phyloP scores from a whole-genome alignment of 73 alveolate genomes.

The Effrenium voratum region DNA sequence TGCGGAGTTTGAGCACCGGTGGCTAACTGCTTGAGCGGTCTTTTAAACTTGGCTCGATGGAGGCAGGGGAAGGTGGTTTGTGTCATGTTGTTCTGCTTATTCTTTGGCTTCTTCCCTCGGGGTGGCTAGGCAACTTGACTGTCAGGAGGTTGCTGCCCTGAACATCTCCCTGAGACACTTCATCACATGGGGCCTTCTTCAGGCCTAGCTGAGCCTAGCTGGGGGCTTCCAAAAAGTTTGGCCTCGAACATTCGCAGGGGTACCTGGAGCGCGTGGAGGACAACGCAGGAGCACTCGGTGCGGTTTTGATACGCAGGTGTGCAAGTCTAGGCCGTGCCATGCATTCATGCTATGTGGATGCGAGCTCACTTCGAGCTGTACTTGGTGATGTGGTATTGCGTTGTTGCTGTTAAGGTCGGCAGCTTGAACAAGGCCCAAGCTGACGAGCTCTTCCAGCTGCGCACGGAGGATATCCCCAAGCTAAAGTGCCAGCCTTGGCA shows the following conservation, averaged over 20 bases:
- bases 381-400: too few relatives aligned
- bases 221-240: background rate
- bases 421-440: slow-evolving; percentile 84
- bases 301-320: too few relatives aligned
- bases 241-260: background rate
- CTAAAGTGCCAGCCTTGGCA: slow-evolving; percentile 2
- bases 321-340: too few relatives aligned
- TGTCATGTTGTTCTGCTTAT: background rate
- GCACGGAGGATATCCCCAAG: slow-evolving; percentile 44
- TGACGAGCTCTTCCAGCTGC: slow-evolving; percentile 78
- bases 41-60: too few relatives aligned
- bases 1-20: too few relatives aligned
- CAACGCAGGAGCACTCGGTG: too few relatives aligned
- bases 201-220: background rate
- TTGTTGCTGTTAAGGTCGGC: slow-evolving; percentile 2
- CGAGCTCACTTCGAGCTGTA: too few relatives aligned
- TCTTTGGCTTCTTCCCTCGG: background rate
- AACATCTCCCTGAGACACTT: slow-evolving; percentile 53
- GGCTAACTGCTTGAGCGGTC: too few relatives aligned
- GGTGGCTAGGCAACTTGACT: background rate
- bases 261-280: slow-evolving; percentile 65
- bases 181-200: slow-evolving; percentile 69
- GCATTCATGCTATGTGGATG: too few relatives aligned
- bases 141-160: slow-evolving; percentile 15
- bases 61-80: too few relatives aligned